These are phyloP conservation scores for Lipomyces sp. DNA, from an alignment of 805 yeast genomes.

Conservation along the genomic window DNA sequence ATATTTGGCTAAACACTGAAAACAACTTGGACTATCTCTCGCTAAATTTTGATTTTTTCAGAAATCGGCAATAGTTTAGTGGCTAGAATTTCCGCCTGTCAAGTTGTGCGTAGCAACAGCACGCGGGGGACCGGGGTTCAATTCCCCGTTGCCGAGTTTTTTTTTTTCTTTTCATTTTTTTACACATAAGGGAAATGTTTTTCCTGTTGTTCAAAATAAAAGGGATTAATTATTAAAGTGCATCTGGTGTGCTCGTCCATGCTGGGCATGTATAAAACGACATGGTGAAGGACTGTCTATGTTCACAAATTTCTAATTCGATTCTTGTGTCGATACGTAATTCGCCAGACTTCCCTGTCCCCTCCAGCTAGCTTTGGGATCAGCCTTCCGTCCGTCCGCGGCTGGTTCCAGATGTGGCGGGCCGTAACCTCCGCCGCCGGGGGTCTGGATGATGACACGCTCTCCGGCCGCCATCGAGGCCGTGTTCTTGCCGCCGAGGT, in stretches of 20 bases:
- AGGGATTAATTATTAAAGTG: no score
- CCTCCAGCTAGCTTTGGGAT: constrained; percentile 22
- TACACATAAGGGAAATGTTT: no score
- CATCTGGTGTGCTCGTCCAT: no score
- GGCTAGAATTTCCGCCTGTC: constrained; percentile 39
- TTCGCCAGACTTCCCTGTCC: constrained; percentile 27
- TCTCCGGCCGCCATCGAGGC: constrained; percentile 60
- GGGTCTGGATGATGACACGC: constrained; percentile 62
- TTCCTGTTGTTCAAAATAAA: no score
- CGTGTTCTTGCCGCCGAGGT: constrained; percentile 70
- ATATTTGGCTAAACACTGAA: no score
- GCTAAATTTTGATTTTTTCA: no score
- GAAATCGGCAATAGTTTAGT: constrained; percentile 37
- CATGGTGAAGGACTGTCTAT: no score
- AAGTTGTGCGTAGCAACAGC: constrained; percentile 2
- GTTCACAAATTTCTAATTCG: no score
- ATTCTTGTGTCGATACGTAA: constrained; percentile 22
- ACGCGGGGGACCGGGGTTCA: constrained; percentile 8
- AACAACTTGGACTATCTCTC: no score
- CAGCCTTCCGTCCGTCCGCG: not conserved
- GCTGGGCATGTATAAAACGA: no score
- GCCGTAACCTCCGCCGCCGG: constrained; percentile 88
- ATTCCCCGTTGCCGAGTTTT: constrained; percentile 5
- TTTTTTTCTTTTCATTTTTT: not conserved
- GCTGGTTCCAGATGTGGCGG: constrained; percentile 17